A percentile compares a stretch with the other conserved stretches of the same genome.
Conservation (phyloP, 805 yeast species). For the Sporopachydermia quercuum region DNA sequence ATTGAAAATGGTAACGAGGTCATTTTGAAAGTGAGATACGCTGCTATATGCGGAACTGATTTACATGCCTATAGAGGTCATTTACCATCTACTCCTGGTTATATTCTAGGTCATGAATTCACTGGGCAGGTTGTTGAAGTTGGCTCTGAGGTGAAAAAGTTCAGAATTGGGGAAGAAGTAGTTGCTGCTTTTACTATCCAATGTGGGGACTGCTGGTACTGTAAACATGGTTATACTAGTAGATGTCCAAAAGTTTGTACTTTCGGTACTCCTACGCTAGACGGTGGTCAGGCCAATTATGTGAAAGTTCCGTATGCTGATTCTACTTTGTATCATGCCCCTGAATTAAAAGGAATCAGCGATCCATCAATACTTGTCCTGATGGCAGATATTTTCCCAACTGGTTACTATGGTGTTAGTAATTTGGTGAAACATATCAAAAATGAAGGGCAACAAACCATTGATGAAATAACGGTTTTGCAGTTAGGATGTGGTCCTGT, state of each 20-base stretch:
- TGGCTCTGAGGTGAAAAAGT: constrained; percentile 21
- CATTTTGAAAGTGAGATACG: constrained; percentile 28
- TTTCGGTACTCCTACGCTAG: constrained; percentile 40
- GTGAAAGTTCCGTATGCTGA: constrained; percentile 45
- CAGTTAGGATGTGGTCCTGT: constrained; percentile 52
- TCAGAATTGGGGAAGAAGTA: constrained; percentile 31
- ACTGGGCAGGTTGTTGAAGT: constrained; percentile 27
- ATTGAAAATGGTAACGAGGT: constrained; percentile 26
- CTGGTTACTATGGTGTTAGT: constrained; percentile 44
- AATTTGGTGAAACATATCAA: constrained; percentile 26
- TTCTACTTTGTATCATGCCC: constrained; percentile 31
- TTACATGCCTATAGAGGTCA: constrained; percentile 41
- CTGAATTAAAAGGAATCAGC: constrained; percentile 15
- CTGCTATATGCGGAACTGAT: constrained; percentile 43
- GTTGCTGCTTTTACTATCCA: constrained; percentile 37
- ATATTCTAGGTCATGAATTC: constrained; percentile 38
- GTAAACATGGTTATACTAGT: constrained; percentile 37
- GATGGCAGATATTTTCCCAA: constrained; percentile 52
- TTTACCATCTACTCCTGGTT: constrained; percentile 24
- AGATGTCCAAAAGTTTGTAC: constrained; percentile 40
- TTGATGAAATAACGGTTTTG: constrained; percentile 25
- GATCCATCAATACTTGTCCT: constrained; percentile 34
- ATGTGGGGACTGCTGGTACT: constrained; percentile 47
- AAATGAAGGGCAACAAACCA: constrained; percentile 21
- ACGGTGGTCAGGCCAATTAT: constrained; percentile 52